Evolutionary conservation across 768 basidiomycete genomes (phyloP), one percentile per base, ranked within the genome.

Genomic region (Auriscalpium microsporum): DNA sequence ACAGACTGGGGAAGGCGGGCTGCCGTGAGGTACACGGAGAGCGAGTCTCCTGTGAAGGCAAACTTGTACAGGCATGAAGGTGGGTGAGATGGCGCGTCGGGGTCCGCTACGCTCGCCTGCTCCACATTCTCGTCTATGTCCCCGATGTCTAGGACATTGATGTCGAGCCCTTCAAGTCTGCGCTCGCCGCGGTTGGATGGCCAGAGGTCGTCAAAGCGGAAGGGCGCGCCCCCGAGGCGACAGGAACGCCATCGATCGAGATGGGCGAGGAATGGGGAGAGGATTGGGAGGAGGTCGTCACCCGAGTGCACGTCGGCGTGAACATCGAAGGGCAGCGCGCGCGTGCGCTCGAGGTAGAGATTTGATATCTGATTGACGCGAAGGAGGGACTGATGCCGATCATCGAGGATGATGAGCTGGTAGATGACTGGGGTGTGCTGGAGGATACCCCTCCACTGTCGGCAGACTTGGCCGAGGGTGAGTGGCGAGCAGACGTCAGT

Each of bases 211-310:
- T 56, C 71, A 68, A 53, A 63, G 38, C 14, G 62, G 53, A 59
- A 50, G 58, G 34, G 62, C 16, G 61, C 57, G 5, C 66, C 68
- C 17, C 70, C 68, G 51, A 86, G 68, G 3, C 62, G 68, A 60
- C 81, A 79, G 2, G 73, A 70, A 44, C 75, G 71, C 84, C 86
- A 88, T 42, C 87, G 79, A 55, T 71, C 64, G 45, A 87, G 63
- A 33, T 76, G 69, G 10, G 78, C 72, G 0, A 89, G 69, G 37
- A 88, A 72, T 5, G 82, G 83, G 0, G 84, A 82, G 36, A 89
- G 70, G 56, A 88, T 73, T 9, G 86, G 78, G 4, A 88, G 73
- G 36, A 87, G 71, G 54, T 70, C 69, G 55, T 85, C 79, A 28
- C 73, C 67, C 54, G 76, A 72, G 19, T 68, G 54, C 17, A 82